These are phyloP conservation scores for Trypanosomatidae sp. DNA, from an alignment of 208 protist species.

Conservation along the genomic window DNA sequence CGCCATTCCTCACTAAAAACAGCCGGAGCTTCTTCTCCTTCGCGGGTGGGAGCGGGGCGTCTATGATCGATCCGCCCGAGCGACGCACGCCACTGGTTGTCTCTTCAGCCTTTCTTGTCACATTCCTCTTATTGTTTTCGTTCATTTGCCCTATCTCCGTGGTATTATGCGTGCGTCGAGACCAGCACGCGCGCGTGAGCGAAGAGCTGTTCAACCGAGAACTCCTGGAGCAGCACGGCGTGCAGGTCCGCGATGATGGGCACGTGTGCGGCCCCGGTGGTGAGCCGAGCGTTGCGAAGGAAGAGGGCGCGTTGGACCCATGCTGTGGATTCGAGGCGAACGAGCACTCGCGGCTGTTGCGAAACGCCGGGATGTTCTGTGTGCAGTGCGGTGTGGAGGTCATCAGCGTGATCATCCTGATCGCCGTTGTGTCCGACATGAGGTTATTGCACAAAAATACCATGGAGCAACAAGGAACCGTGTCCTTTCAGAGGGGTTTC, in stretches of 20 bases:
- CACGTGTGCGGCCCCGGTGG: background rate
- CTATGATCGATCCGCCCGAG: background rate
- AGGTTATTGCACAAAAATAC: background rate
- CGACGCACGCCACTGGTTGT: background rate
- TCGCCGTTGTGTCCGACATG: constrained; percentile 2
- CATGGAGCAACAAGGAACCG: background rate
- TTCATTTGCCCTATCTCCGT: background rate
- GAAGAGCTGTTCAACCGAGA: constrained; percentile 11
- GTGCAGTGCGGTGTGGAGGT: background rate
- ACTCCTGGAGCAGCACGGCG: constrained; percentile 1
- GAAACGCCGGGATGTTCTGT: background rate
- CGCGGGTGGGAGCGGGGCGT: background rate
- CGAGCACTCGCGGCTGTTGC: background rate
- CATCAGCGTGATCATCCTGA: background rate
- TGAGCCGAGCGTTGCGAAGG: constrained; percentile 3
- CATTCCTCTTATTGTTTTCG: constrained; percentile 2
- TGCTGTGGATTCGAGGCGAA: constrained; percentile 14
- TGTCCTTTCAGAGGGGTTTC: background rate
- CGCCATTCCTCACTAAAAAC: background rate
- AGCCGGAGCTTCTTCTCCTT: background rate
- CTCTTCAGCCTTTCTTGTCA: background rate
- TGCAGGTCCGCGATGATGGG: constrained; percentile 7
- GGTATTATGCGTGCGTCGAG: background rate
- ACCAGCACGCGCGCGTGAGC: constrained; percentile 1
- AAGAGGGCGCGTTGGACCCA: constrained; percentile 2